phyloP scores from a whole-genome alignment of 805 yeast species.

The Priceomyces melissophilus region DNA sequence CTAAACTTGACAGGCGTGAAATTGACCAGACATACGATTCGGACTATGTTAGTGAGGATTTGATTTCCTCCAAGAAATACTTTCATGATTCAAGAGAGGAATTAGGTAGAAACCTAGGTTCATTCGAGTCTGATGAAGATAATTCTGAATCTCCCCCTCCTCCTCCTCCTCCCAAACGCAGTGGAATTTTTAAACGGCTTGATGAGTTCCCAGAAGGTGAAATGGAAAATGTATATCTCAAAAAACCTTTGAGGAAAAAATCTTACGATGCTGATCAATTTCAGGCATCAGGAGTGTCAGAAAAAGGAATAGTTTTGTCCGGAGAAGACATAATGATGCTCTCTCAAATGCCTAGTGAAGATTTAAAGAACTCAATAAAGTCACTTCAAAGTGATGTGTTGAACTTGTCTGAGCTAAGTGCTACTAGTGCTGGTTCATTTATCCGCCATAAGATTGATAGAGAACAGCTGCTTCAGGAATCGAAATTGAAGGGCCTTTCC shows the following conservation, averaged over 20 bases:
- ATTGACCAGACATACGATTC: constrained; percentile 20
- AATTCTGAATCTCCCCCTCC: constrained; percentile 21
- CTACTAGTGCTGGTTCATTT: constrained; percentile 85
- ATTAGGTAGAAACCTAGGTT: constrained; percentile 29
- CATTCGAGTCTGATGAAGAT: constrained; percentile 16
- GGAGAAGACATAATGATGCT: constrained; percentile 27
- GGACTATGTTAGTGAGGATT: constrained; percentile 32
- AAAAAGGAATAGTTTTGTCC: constrained; percentile 13
- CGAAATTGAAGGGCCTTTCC: constrained; percentile 19
- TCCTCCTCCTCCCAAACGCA: constrained; percentile 36
- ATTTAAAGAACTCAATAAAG: constrained; percentile 36
- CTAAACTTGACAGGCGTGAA: constrained; percentile 3
- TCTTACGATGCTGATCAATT: constrained; percentile 41
- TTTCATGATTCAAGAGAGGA: constrained; percentile 30
- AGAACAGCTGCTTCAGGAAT: constrained; percentile 17
- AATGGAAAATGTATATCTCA: constrained; percentile 1
- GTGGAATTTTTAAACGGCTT: constrained; percentile 11
- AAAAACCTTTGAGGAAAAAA: constrained; percentile 9
- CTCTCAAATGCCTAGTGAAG: constrained; percentile 34
- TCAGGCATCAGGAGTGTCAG: constrained; percentile 23
- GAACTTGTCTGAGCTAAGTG: constrained; percentile 69
- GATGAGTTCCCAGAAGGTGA: background rate
- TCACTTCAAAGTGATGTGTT: constrained; percentile 45
- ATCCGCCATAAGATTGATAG: constrained; percentile 65
- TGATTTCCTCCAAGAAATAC: constrained; percentile 29